Evolutionary conservation across 2,329 filamentous ascomycete genomes (phyloP).

Genomic region (Fusarium burgessii): DNA sequence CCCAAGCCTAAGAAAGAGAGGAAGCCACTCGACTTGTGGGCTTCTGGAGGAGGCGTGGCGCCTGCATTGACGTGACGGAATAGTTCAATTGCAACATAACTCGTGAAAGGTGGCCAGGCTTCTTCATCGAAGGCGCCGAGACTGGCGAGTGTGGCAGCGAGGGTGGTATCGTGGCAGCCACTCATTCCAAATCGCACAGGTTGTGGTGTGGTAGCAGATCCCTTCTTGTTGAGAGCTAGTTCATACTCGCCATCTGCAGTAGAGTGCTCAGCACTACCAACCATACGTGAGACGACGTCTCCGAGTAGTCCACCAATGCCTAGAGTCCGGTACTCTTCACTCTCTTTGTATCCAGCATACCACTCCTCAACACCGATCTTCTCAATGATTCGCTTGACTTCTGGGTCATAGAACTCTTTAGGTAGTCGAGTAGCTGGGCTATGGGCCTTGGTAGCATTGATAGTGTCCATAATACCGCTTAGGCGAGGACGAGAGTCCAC

Average conservation of each 20-base stretch:
- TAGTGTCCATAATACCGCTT: conserved; percentile 92
- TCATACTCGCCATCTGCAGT: conserved; percentile 67
- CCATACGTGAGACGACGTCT: conserved; percentile 83
- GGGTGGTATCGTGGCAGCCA: conserved; percentile 93
- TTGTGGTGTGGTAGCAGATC: conserved; percentile 49
- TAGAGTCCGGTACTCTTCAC: conserved; percentile 85
- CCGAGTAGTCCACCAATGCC: conserved; percentile 89
- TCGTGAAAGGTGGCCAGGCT: conserved; percentile 93
- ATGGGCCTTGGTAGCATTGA: conserved; percentile 90
- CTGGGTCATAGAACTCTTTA: conserved; percentile 85
- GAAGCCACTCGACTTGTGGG: conserved; percentile 34
- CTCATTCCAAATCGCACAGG: conserved; percentile 80
- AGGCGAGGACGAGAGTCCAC: conserved; percentile 88
- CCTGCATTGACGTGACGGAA: conserved; percentile 69
- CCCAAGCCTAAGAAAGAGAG: conserved; percentile 46
- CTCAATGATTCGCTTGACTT: conserved; percentile 74
- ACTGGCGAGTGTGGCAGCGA: conserved; percentile 81
- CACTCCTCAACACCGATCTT: conserved; percentile 91
- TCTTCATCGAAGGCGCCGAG: conserved; percentile 80
- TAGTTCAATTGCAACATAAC: conserved; percentile 90
- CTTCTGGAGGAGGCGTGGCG: conserved; percentile 16
- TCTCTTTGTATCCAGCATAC: conserved; percentile 89
- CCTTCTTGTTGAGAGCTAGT: conserved; percentile 51
- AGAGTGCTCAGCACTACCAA: conserved; percentile 69
- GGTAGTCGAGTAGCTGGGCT: conserved; percentile 80